Evolutionary conservation across 306 rosid genomes (phyloP), one percentile per base, ranked within the genome.

Genomic region (Ormosia semicastrata): DNA sequence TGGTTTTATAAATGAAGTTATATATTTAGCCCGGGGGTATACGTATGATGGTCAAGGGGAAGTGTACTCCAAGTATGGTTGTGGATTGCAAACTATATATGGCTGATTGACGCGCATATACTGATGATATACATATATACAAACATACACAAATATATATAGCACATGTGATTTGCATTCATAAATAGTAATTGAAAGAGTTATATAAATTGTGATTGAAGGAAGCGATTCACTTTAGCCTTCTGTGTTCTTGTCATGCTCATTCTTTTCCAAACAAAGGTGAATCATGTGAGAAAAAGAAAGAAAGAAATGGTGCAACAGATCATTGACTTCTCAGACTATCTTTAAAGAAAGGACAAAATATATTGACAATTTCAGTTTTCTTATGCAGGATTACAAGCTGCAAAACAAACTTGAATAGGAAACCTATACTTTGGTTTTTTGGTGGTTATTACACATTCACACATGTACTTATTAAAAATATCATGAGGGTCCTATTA

Each of bases 281-380:
- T 79, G 82, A 78, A 82, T 73, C 82, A 81, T 80, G 78, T 57
- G 60, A 81, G 44, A 77, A 62, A 85, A 84, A 53, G 75, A 71
- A 58, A 79, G 86, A 87, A 81, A 85, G 84, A 60, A 84, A 91
- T 82, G 89, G 82, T 43, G 67, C 86, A 89, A 71, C 91, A 29
- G 39, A 89, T 84, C 43, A 86, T 89, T 89, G 91, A 91, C 92
- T 87, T 81, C 43, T 49, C 18, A 9, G 0, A 39, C 78, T 76
- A 83, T 82, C 80, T 64, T 72, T 60, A 24, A 78, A 56, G 83
- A 65, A 76, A 76, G 78, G 83, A 33, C 74, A 56, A 52, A 29
- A 79, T 62, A 57, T 6, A 52, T 77, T 11, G 63, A 58, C 47
- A 53, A 60, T n/a, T 68, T 53, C 60, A 68, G 24, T 62, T 74